Evolutionary conservation across 2,329 filamentous ascomycete species (phyloP).

Genomic region (Colletotrichum melonis): DNA sequence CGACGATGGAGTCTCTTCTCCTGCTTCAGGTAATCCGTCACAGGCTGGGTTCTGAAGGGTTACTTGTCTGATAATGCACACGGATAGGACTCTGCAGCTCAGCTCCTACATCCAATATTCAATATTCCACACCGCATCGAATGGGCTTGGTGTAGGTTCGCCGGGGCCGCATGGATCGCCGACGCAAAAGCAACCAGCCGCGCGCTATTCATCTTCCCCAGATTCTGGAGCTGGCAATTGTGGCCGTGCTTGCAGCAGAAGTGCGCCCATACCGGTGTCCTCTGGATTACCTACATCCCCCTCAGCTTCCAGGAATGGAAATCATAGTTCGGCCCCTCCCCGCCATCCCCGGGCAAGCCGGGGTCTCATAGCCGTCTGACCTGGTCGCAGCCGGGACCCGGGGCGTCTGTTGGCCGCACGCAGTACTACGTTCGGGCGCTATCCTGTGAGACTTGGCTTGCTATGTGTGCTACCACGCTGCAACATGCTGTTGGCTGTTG

Average conservation of each 20-base stretch:
- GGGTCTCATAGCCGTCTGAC: not conserved
- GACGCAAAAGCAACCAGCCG: constrained; percentile 13
- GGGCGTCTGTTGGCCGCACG: not conserved
- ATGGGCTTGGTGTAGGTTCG: not conserved
- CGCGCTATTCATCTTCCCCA: constrained; percentile 18
- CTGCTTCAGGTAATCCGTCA: not conserved
- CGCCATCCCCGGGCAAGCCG: not conserved
- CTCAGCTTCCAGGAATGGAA: not conserved
- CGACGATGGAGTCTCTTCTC: not conserved
- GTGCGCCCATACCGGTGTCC: not conserved
- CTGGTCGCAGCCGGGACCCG: constrained; percentile 11
- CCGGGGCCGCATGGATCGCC: constrained; percentile 25
- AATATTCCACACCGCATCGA: not conserved
- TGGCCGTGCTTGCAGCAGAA: constrained; percentile 18
- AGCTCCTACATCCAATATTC: not conserved
- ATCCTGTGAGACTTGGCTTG: constrained; percentile 1
- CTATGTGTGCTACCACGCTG: not conserved
- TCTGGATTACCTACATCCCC: too few relatives aligned
- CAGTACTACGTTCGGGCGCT: not conserved
- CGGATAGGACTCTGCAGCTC: not conserved
- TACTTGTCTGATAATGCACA: too few relatives aligned
- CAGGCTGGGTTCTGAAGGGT: not conserved
- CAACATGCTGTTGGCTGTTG: not conserved
- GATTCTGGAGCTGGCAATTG: not conserved
- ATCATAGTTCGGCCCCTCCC: not conserved